Evolutionary conservation across 495 filamentous ascomycete genomes (phyloP).

Genomic region (Aspergillus mulundensis): DNA sequence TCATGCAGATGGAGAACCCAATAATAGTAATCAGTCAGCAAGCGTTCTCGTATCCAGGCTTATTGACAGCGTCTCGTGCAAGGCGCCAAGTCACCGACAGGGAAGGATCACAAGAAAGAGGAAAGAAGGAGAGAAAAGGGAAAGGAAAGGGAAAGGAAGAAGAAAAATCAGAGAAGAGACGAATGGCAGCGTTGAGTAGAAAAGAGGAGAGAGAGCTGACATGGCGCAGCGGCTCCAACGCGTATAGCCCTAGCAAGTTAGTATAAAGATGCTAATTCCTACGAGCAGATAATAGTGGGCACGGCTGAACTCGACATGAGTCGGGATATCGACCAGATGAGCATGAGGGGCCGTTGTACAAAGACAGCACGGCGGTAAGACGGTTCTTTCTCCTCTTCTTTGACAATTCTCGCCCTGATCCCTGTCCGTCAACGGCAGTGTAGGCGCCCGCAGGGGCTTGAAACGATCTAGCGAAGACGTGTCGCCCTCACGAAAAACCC

Average conservation of each 20-base stretch:
- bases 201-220: constrained; percentile 14
- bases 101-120: constrained; percentile 11
- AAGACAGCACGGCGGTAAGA: neutral
- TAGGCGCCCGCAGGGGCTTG: constrained; percentile 5
- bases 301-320: neutral
- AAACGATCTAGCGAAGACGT: neutral
- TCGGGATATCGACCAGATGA: neutral
- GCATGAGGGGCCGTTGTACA: neutral
- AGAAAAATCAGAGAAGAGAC: neutral
- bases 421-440: neutral
- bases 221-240: constrained; percentile 18
- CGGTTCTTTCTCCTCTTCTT: neutral
- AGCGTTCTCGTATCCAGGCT: constrained; percentile 5
- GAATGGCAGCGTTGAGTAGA: neutral
- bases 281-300: neutral
- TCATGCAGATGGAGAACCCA: constrained; percentile 6
- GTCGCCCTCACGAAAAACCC: neutral
- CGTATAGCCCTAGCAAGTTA: constrained; percentile 1
- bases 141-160: constrained; percentile 1
- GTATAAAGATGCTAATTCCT: constrained; percentile 2
- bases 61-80: neutral
- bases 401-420: neutral
- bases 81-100: neutral
- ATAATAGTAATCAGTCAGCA: neutral
- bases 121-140: constrained; percentile 14